phyloP scores from a whole-genome alignment of 1,284 basidiomycete species.

The Cryptococcus sp. region DNA sequence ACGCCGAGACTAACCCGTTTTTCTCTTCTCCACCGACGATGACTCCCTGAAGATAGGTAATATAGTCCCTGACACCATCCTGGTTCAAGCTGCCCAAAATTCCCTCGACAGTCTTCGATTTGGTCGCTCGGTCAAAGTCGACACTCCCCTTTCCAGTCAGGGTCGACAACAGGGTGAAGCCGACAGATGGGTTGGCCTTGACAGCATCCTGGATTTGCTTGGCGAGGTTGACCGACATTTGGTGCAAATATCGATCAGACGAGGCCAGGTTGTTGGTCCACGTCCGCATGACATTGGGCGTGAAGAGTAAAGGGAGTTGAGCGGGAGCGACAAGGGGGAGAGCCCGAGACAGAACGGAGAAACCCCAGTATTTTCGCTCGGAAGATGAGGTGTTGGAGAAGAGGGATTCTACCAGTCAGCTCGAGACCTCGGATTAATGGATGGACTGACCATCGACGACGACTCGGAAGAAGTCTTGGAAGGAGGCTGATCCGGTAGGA shows the following conservation, averaged over 20 bases:
- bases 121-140: conserved; percentile 87
- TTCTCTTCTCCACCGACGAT: conserved; percentile 52
- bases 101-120: conserved; percentile 86
- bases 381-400: conserved; percentile 78
- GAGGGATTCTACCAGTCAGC: conserved; percentile 61
- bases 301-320: conserved; percentile 81
- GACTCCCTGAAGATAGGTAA: conserved; percentile 63
- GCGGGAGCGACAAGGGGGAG: conserved; percentile 61
- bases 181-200: conserved; percentile 68
- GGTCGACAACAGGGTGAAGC: conserved; percentile 79
- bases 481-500: conserved; percentile 55
- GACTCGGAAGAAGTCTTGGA: conserved; percentile 83
- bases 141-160: conserved; percentile 78
- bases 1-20: conserved; percentile 41
- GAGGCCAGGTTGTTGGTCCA: conserved; percentile 94
- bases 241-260: conserved; percentile 80
- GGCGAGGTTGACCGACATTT: conserved; percentile 72
- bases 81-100: conserved; percentile 71
- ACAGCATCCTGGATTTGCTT: conserved; percentile 70
- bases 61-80: conserved; percentile 71
- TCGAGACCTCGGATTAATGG: not conserved
- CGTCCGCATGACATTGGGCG: conserved; percentile 90
- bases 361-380: conserved; percentile 92
- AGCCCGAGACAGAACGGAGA: conserved; percentile 81
- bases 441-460: conserved; percentile 77